phyloP scores from a whole-genome alignment of 352 stramenopile species.

The Phytophthora pistaciae region DNA sequence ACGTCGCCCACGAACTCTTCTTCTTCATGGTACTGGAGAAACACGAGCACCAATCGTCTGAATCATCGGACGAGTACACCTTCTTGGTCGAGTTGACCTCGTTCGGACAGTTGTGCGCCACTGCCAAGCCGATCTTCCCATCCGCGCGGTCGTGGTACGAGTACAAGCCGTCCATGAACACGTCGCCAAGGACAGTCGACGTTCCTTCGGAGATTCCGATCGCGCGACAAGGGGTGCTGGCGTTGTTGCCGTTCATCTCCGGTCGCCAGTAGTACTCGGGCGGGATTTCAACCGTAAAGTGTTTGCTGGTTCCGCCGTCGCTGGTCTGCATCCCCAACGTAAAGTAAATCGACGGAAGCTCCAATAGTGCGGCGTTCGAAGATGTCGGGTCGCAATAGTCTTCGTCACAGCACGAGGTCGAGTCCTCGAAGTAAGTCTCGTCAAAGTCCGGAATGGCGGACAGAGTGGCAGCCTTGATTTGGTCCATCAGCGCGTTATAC shows the following conservation, averaged over 20 bases:
- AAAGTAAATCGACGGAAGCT: constrained; percentile 82
- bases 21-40: constrained; percentile 73
- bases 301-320: constrained; percentile 63
- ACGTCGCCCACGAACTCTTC: constrained; percentile 63
- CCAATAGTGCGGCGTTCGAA: constrained; percentile 56
- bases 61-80: constrained; percentile 54
- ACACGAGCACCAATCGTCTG: constrained; percentile 71
- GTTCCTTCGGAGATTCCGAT: constrained; percentile 83
- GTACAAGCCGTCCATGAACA: constrained; percentile 90
- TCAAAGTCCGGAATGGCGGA: constrained; percentile 69
- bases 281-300: constrained; percentile 84
- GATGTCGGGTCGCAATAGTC: constrained; percentile 78
- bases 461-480: constrained; percentile 71
- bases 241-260: constrained; percentile 75
- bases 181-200: constrained; percentile 75
- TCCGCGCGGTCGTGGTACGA: constrained; percentile 77
- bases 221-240: constrained; percentile 64
- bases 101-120: constrained; percentile 85
- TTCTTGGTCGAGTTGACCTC: constrained; percentile 80
- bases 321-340: constrained; percentile 67
- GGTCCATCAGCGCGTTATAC: constrained; percentile 79
- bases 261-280: constrained; percentile 87
- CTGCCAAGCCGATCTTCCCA: constrained; percentile 69
- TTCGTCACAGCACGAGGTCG: constrained; percentile 70
- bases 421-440: constrained; percentile 76